Evolutionary conservation across 495 filamentous ascomycete species (phyloP), one percentile per base, ranked within the genome.

Genomic region (Hypoxylon crocopeplum): DNA sequence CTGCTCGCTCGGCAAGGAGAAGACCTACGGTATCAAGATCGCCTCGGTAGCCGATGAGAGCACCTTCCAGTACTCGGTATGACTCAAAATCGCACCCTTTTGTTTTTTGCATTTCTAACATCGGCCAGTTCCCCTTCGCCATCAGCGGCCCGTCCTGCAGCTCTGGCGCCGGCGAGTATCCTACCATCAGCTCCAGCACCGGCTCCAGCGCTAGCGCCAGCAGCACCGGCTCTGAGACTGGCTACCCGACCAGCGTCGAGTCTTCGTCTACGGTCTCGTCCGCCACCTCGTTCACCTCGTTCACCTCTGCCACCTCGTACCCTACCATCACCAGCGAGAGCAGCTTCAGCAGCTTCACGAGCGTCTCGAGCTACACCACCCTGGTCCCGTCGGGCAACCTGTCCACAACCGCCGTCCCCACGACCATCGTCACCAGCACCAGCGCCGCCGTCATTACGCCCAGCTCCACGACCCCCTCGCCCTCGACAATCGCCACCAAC

Each of bases 61-160:
- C n/a, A 66, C 71, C 59, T 80, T 76, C 75, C 78, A 81, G 71
- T 81, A 75, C 74, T 72, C 71, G 15, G n/a, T n/a, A n/a, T n/a
- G n/a, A n/a, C n/a, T n/a, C n/a, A n/a, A n/a, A n/a, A n/a, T n/a
- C n/a, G n/a, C n/a, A n/a, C n/a, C n/a, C n/a, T n/a, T n/a, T n/a
- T n/a, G n/a, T n/a, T n/a, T n/a, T n/a, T n/a, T n/a, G n/a, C n/a
- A n/a, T n/a, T n/a, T n/a, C n/a, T n/a, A n/a, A n/a, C n/a, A n/a
- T n/a, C n/a, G n/a, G n/a, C n/a, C n/a, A n/a, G n/a, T 77, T 77
- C 74, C 77, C 78, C 36, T 81, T 81, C 72, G 30, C 65, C 57
- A 78, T 81, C 66, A 60, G 44, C 19, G 63, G 62, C 19, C 62
- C 67, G 17, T 72, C 64, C 30, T 67, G 62, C 62, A 22, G 15